Percentiles rank a stretch among this genome's conserved stretches.
Evolutionary conservation across 108 stramenopile genomes (phyloP).

Genomic region (Phaeodactylum tricornutum): DNA sequence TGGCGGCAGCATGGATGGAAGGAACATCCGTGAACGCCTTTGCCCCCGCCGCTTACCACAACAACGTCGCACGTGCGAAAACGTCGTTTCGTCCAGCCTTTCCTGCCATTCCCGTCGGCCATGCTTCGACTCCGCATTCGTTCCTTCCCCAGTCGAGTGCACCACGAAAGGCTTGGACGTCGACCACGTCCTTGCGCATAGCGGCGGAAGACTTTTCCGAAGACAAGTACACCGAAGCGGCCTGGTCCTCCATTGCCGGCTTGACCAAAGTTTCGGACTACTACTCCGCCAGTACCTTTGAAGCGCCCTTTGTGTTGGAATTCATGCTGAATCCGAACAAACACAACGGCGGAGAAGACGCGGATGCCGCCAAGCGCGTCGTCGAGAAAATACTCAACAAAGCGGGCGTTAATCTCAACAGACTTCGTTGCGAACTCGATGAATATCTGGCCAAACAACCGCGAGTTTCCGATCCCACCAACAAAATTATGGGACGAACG

Average conservation of each 20-base stretch:
- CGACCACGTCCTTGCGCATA: constrained; percentile 22
- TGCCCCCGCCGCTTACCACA: too few species aligned
- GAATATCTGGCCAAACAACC: constrained; percentile 48
- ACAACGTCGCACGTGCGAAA: too few species aligned
- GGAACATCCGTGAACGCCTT: too few species aligned
- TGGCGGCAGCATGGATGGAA: too few species aligned
- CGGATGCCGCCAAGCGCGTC: constrained; percentile 47
- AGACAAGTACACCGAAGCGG: constrained; percentile 71
- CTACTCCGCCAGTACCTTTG: constrained; percentile 47
- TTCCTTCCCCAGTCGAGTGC: constrained; percentile 1
- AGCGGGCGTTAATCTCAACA: constrained; percentile 41
- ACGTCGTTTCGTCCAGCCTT: too few species aligned
- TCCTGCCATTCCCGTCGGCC: too few species aligned
- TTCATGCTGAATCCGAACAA: constrained; percentile 70
- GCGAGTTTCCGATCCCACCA: constrained; percentile 25
- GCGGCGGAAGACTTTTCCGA: constrained; percentile 61
- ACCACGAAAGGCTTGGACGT: too few species aligned
- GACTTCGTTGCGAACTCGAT: constrained; percentile 46
- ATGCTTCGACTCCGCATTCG: neutral
- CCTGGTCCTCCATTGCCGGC: constrained; percentile 55
- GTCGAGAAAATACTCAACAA: constrained; percentile 49
- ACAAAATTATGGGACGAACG: constrained; percentile 68
- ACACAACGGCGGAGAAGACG: constrained; percentile 56
- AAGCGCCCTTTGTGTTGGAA: constrained; percentile 59
- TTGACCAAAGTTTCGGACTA: constrained; percentile 59